These are phyloP conservation scores for Neocallimastix lanati DNA, from an alignment of 192 early-diverging fungal genomes.

Conservation along the genomic window DNA sequence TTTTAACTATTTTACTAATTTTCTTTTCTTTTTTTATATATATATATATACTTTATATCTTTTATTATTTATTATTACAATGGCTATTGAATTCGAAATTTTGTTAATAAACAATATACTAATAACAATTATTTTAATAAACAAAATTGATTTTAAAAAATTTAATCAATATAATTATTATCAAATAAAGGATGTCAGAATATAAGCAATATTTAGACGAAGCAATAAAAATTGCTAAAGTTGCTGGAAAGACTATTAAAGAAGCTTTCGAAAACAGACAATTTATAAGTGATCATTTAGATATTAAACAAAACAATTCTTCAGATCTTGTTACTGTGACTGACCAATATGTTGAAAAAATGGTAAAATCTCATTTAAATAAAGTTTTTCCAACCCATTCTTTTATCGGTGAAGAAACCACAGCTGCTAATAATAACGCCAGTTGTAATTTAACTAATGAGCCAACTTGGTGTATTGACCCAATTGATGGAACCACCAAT, in stretches of 20 bases:
- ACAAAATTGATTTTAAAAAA: no score
- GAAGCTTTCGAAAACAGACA: slow-evolving; percentile 3
- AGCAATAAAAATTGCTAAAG: slow-evolving; percentile 4
- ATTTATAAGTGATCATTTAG: slow-evolving; percentile 8
- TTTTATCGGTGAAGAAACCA: slow-evolving; percentile 82
- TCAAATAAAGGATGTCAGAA: neutral
- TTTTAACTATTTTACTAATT: no score
- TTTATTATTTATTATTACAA: no score
- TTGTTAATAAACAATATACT: no score
- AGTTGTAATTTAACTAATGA: slow-evolving; percentile 33
- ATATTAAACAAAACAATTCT: slow-evolving; percentile 39
- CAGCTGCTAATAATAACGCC: slow-evolving; percentile 25
- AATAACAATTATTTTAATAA: no score
- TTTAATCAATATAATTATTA: no score
- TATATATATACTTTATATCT: no score
- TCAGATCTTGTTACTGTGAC: slow-evolving; percentile 72
- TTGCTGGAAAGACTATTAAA: slow-evolving; percentile 3
- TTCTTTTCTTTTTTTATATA: no score
- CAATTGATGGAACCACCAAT: slow-evolving; percentile 39
- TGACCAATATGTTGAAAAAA: slow-evolving; percentile 60
- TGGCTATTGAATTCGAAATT: no score
- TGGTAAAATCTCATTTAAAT: slow-evolving; percentile 40
- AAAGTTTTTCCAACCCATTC: slow-evolving; percentile 41
- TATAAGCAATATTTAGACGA: neutral
- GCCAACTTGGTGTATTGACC: slow-evolving; percentile 84